Evolutionary conservation across 345 rosid species (phyloP).

Genomic region (Eucalyptus regnans): DNA sequence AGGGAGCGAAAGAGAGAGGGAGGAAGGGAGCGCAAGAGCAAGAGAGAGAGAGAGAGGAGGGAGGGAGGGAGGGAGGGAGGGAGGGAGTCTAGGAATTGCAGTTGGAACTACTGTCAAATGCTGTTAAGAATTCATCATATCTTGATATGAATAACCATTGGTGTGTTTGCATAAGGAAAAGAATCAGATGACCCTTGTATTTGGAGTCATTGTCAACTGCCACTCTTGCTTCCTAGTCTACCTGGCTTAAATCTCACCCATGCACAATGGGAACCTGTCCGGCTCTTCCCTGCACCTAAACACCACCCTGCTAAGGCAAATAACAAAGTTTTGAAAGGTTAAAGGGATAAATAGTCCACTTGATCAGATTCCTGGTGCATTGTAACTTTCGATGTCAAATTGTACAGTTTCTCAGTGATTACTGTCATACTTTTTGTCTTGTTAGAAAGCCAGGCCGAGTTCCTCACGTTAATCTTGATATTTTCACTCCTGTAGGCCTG

Average conservation of each 20-base stretch:
- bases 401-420: neutral
- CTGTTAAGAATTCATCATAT: neutral
- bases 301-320: neutral
- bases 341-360: neutral
- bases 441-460: neutral
- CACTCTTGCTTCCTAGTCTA: neutral
- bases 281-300: neutral
- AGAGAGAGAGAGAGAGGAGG: neutral
- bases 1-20: neutral
- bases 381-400: neutral
- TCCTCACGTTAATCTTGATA: neutral
- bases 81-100: neutral
- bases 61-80: neutral
- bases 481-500: slow-evolving; percentile 2
- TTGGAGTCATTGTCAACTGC: neutral
- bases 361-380: neutral
- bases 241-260: neutral
- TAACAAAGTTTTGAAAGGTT: neutral
- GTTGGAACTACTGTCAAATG: neutral
- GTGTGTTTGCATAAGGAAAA: neutral
- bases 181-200: neutral
- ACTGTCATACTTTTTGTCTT: neutral
- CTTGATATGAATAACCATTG: neutral
- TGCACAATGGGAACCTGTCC: neutral
- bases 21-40: neutral